A percentile compares a stretch with the other conserved stretches of the same genome.
These are phyloP conservation scores for Aquilaria yunnanensis DNA, from an alignment of 345 rosid species.

Conservation along the genomic window DNA sequence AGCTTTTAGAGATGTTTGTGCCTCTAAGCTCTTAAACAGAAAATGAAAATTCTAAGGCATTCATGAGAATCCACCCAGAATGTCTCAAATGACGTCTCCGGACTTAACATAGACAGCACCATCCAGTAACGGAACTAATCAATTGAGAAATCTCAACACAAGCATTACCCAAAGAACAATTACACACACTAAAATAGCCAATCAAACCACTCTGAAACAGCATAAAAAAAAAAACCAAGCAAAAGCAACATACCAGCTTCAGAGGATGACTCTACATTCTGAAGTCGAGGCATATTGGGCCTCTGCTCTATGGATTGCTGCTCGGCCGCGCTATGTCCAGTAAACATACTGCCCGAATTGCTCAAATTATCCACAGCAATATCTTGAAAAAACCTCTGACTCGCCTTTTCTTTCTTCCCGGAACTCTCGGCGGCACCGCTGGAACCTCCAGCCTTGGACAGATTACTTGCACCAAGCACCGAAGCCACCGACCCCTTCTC, in stretches of 20 bases:
- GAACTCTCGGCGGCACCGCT: constrained; percentile 2
- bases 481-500: constrained; percentile 44
- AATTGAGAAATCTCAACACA: not conserved
- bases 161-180: constrained; percentile 10
- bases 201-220: not conserved
- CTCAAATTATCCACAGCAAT: constrained; percentile 35
- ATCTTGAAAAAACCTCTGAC: constrained; percentile 38
- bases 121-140: not conserved
- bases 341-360: constrained; percentile 34
- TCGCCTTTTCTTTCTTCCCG: constrained; percentile 49
- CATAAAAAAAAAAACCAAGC: too few species aligned
- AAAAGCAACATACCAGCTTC: constrained; percentile 39
- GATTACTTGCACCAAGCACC: constrained; percentile 58
- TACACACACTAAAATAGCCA: not conserved
- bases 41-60: not conserved
- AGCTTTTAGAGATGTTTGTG: too few species aligned
- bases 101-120: too few species aligned
- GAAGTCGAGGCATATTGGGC: constrained; percentile 56
- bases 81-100: not conserved
- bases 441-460: constrained; percentile 45
- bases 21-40: too few species aligned
- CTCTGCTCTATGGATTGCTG: constrained; percentile 46
- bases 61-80: not conserved
- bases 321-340: constrained; percentile 30
- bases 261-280: constrained; percentile 60